Base-by-base conservation (phyloP, 2,329 filamentous ascomycete species). In the Elsinoe australis region DNA sequence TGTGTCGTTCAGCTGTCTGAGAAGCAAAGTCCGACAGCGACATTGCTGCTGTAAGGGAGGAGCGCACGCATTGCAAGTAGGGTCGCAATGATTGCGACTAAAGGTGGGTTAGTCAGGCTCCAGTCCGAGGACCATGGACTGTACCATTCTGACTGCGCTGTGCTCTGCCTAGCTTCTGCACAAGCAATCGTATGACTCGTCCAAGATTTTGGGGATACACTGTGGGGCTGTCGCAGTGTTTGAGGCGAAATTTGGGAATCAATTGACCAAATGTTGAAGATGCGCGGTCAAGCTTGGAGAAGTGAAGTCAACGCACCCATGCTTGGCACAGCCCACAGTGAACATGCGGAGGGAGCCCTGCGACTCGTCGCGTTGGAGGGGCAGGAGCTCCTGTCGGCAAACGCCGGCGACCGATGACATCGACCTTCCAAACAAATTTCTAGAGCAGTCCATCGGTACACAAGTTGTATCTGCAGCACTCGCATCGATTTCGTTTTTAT, bases 11-110 rank as follows among this genome's bases (percentile, higher is more conserved):
- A 49, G 89, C 87, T 36, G 86, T 87, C 71, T 98, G 92, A 42
- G 90, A 96, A 54, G 92, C 90, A 69, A 98, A 98, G 76, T 98
- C 94, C 67, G 88, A 90, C 51, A 94, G 79, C 51, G 87, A 90
- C 58, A 98, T 82, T 56, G 92, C 90, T 55, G 90, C 87, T 32
- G 89, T 96, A 63, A 98, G 78, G 62, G 87, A 94, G 64, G 86
- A 89, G 61, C 92, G 87, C 61, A 96, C 92, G 69, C 87, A 94
- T 75, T 94, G 87, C 58, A 95, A 85, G 71, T 96, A 95, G 50
- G 90, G 90, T 55, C 90, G 86, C 64, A 96, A 79, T 56, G 89
- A 95, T 88, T 95, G 90, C 65, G 89, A 95, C 92, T 82, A 61
- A n/a, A 7, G 2, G 18, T 14, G 18, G 10, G 45, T 48, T 22